Conservation (phyloP, 202 grass and related monocot genomes). For the Musa balbisiana region DNA sequence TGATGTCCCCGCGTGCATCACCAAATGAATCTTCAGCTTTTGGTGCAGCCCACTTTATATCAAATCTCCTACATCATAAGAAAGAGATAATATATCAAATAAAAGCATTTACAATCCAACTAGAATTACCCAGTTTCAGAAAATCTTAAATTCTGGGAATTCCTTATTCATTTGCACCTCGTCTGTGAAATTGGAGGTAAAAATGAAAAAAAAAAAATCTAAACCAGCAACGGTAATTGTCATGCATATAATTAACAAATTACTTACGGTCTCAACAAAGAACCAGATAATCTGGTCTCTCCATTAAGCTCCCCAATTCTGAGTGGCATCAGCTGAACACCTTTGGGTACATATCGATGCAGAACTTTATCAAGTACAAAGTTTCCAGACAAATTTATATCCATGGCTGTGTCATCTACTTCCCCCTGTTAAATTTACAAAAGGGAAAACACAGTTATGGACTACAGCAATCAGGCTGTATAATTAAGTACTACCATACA, state of each 20-base stretch:
- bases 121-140: neutral
- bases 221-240: neutral
- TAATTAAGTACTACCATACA: neutral
- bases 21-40: conserved; percentile 95
- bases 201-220: neutral
- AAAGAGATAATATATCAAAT: neutral
- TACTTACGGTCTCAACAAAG: conserved; percentile 86
- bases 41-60: conserved; percentile 98
- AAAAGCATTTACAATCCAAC: neutral
- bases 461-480: no score
- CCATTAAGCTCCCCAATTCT: conserved; percentile 97
- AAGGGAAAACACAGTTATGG: conserved; percentile 12
- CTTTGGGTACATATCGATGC: conserved; percentile 67
- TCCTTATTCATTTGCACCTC: neutral
- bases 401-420: conserved; percentile 81
- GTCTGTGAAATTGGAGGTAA: no score
- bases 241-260: conserved; percentile 9
- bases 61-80: conserved; percentile 64
- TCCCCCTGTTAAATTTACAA: conserved; percentile 55
- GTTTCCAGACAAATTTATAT: conserved; percentile 95
- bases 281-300: conserved; percentile 94
- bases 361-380: conserved; percentile 93
- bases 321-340: conserved; percentile 57
- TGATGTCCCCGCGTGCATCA: conserved; percentile 89
- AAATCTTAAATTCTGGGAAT: conserved; percentile 3